phyloP scores from a whole-genome alignment of 306 rosid genomes.

The Inga leiocalycina region DNA sequence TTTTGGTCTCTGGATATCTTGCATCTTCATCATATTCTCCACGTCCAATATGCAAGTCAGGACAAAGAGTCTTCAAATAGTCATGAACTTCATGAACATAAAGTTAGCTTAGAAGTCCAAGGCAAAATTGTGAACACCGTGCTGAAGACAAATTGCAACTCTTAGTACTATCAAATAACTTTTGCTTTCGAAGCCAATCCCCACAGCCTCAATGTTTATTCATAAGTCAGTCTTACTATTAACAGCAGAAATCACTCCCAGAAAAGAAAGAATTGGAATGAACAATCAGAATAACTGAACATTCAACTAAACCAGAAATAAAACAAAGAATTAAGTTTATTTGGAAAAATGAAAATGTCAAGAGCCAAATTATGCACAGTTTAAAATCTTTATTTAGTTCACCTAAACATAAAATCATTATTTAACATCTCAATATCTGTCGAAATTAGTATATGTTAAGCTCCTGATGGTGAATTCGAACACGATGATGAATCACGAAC shows the following conservation, averaged over 20 bases:
- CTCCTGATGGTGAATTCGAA: too few relatives aligned
- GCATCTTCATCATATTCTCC: conserved; percentile 58
- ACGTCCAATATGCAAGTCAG: conserved; percentile 87
- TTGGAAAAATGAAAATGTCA: not conserved
- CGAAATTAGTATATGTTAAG: not conserved
- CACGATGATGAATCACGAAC: too few relatives aligned
- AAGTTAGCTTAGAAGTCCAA: conserved; percentile 9
- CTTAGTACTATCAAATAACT: not conserved
- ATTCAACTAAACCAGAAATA: too few relatives aligned
- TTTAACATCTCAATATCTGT: not conserved
- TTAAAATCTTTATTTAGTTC: not conserved
- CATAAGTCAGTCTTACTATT: not conserved
- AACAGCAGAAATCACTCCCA: not conserved
- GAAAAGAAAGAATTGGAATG: not conserved
- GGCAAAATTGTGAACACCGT: not conserved
- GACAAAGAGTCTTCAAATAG: conserved; percentile 96
- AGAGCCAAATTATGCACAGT: not conserved
- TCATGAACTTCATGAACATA: conserved; percentile 89
- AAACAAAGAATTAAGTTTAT: too few relatives aligned
- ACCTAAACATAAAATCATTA: not conserved
- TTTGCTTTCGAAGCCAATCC: not conserved
- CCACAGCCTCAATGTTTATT: not conserved
- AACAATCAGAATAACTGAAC: not conserved
- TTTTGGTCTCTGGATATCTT: too few relatives aligned
- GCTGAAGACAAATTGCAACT: not conserved